Conservation (phyloP, 768 basidiomycete species). For the Clathrus columnatus region DNA sequence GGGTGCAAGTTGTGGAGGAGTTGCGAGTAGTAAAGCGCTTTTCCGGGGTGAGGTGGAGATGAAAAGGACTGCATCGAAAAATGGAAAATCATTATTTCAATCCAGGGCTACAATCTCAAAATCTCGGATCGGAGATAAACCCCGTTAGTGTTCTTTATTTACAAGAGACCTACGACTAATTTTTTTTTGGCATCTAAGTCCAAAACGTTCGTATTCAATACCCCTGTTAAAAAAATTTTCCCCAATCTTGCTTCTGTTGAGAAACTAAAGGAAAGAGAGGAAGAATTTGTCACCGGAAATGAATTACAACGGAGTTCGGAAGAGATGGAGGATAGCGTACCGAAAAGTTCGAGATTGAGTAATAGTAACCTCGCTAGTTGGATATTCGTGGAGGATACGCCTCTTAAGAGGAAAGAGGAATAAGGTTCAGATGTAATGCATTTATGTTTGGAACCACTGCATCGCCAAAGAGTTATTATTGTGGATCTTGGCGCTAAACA, state of each 20-base stretch:
- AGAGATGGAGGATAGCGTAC: too few relatives aligned
- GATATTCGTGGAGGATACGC: too few relatives aligned
- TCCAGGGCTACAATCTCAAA: not conserved
- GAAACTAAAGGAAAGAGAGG: not conserved
- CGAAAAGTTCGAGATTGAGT: too few relatives aligned
- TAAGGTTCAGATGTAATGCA: too few relatives aligned
- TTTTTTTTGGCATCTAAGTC: not conserved
- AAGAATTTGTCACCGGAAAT: not conserved
- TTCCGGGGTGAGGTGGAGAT: slow-evolving; percentile 7
- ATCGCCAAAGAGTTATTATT: too few relatives aligned
- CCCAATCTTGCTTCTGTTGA: not conserved
- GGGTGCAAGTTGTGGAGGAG: slow-evolving; percentile 4
- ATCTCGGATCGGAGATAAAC: not conserved
- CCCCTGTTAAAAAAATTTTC: slow-evolving; percentile 4
- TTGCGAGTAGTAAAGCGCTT: slow-evolving; percentile 7
- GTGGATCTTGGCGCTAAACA: too few relatives aligned
- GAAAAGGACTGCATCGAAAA: slow-evolving; percentile 2
- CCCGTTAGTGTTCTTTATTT: not conserved
- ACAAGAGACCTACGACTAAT: too few relatives aligned
- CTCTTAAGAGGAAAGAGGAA: too few relatives aligned
- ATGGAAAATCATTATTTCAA: not conserved
- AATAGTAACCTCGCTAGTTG: too few relatives aligned
- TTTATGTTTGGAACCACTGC: too few relatives aligned
- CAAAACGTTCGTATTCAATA: not conserved
- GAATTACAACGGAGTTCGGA: not conserved